A percentile compares a stretch with the other conserved stretches of the same genome.
Conservation (phyloP, 2,329 filamentous ascomycete species). For the Ophiocordyceps camponoti-leonardi region DNA sequence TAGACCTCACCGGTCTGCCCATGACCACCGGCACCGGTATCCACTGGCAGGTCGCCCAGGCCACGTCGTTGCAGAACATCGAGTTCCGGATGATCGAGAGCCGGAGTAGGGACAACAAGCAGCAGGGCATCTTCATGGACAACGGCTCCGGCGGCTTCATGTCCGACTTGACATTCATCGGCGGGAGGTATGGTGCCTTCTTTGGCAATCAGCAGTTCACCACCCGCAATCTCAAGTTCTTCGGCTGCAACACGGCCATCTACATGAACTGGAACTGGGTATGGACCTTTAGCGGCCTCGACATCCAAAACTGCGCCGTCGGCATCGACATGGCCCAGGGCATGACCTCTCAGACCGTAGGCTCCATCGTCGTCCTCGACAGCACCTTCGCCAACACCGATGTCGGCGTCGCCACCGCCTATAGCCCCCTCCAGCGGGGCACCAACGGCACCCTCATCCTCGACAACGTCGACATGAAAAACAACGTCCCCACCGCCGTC, state of each 20-base stretch:
- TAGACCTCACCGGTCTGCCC: neutral
- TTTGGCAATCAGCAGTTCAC: slow-evolving; percentile 81
- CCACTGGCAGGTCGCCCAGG: slow-evolving; percentile 10
- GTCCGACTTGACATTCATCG: slow-evolving; percentile 69
- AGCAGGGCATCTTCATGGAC: slow-evolving; percentile 71
- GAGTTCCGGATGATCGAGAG: slow-evolving; percentile 58
- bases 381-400: slow-evolving; percentile 60
- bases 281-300: slow-evolving; percentile 63
- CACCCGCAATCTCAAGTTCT: slow-evolving; percentile 67
- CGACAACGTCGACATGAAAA: slow-evolving; percentile 67
- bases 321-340: slow-evolving; percentile 55
- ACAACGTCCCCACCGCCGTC: slow-evolving; percentile 34
- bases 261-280: slow-evolving; percentile 90
- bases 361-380: slow-evolving; percentile 71
- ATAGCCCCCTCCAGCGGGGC: neutral
- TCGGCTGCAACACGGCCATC: slow-evolving; percentile 64
- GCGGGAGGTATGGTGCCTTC: slow-evolving; percentile 62
- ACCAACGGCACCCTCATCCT: slow-evolving; percentile 35
- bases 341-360: slow-evolving; percentile 32
- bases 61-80: slow-evolving; percentile 8
- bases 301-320: slow-evolving; percentile 54
- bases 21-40: slow-evolving; percentile 1
- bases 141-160: slow-evolving; percentile 76
- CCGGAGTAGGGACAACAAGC: slow-evolving; percentile 43
- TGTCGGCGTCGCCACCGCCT: slow-evolving; percentile 30